These are phyloP conservation scores for Cyclotella cryptica DNA, from an alignment of 108 stramenopile species.

Conservation along the genomic window DNA sequence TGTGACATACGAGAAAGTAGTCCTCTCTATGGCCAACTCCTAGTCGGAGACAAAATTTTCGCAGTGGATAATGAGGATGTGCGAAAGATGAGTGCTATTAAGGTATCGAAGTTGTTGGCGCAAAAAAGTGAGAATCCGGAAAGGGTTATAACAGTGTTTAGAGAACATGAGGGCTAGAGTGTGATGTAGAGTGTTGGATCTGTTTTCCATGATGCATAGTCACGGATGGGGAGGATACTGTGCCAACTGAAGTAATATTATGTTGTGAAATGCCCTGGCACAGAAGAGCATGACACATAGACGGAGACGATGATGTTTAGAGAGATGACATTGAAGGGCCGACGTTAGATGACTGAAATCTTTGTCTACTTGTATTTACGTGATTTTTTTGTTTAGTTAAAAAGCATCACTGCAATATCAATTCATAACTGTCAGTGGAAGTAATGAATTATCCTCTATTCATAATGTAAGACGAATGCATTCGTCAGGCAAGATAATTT, in stretches of 20 bases:
- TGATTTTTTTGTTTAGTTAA: too few relatives aligned
- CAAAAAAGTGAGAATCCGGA: conserved; percentile 26
- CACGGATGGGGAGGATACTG: too few relatives aligned
- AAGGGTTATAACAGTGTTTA: conserved; percentile 33
- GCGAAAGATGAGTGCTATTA: conserved; percentile 39
- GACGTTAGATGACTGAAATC: too few relatives aligned
- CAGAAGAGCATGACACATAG: too few relatives aligned
- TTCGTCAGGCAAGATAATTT: neutral
- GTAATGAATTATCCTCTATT: too few relatives aligned
- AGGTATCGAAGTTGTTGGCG: conserved; percentile 42
- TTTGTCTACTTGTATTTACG: too few relatives aligned
- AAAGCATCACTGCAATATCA: neutral
- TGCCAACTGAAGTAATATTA: too few relatives aligned
- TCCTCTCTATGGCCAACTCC: conserved; percentile 56
- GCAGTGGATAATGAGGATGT: conserved; percentile 68
- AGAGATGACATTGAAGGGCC: too few relatives aligned
- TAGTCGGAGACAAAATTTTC: conserved; percentile 62
- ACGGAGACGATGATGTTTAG: too few relatives aligned
- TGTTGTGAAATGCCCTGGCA: too few relatives aligned
- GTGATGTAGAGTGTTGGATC: too few relatives aligned
- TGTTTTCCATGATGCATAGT: neutral
- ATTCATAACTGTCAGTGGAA: neutral
- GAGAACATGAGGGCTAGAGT: neutral
- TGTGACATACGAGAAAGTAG: conserved; percentile 21
- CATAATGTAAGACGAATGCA: too few relatives aligned